Conservation (phyloP, 2,329 filamentous ascomycete species). For the Pseudogymnoascus sp. region DNA sequence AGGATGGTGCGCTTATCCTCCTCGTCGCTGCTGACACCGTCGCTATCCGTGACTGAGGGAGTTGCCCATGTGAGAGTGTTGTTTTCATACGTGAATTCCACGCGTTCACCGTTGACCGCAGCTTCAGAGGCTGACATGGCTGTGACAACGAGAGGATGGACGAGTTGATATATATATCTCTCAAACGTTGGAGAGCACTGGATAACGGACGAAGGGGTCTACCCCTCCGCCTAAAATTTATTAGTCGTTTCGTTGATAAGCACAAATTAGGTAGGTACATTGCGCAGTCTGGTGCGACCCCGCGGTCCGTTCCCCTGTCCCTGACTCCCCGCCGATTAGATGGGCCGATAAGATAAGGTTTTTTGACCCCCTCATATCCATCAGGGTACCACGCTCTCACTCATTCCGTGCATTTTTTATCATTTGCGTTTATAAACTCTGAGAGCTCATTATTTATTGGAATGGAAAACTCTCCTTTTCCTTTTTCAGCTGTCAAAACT, state of each 20-base stretch:
- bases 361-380: background rate
- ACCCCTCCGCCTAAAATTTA: background rate
- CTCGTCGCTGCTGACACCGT: constrained; percentile 18
- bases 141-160: background rate
- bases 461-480: no score
- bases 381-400: background rate
- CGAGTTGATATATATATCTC: background rate
- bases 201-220: background rate
- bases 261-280: background rate
- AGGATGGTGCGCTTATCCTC: background rate
- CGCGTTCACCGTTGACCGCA: background rate
- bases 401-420: background rate
- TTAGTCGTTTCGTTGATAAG: background rate
- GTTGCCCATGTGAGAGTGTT: background rate
- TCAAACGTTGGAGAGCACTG: background rate
- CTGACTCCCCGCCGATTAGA: background rate
- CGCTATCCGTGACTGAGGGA: constrained; percentile 4
- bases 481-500: no score
- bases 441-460: no score
- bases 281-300: background rate
- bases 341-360: background rate
- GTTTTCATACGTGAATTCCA: background rate
- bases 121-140: background rate
- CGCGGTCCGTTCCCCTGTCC: background rate
- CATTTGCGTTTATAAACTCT: background rate